Conservation (phyloP, 2,329 filamentous ascomycete genomes). For the Boeremia exigua region DNA sequence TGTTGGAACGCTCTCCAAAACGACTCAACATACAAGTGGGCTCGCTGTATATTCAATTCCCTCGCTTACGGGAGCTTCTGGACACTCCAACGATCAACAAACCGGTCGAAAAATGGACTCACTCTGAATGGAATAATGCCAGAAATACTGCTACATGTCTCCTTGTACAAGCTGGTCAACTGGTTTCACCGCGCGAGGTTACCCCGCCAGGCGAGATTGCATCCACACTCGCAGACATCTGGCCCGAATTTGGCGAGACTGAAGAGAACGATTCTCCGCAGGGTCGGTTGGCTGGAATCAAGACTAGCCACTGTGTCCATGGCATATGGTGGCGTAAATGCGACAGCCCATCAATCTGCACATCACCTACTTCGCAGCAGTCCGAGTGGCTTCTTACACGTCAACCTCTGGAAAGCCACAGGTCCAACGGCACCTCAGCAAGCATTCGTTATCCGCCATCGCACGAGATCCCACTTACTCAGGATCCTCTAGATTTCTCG, state of each 20-base stretch:
- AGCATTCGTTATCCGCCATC: conserved; percentile 17
- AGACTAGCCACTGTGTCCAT: conserved; percentile 26
- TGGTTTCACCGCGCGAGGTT: conserved; percentile 56
- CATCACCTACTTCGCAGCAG: not conserved
- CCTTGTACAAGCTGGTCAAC: conserved; percentile 56
- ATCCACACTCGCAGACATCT: conserved; percentile 50
- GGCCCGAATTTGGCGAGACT: conserved; percentile 37
- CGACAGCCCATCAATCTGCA: not conserved
- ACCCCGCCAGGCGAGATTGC: conserved; percentile 54
- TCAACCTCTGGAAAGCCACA: conserved; percentile 23
- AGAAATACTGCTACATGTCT: conserved; percentile 50
- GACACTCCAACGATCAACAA: conserved; percentile 13
- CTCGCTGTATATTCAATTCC: conserved; percentile 39
- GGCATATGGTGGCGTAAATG: conserved; percentile 36
- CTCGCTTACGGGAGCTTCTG: conserved; percentile 29
- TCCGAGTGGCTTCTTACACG: conserved; percentile 35
- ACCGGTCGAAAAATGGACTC: conserved; percentile 15
- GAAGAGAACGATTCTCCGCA: not conserved
- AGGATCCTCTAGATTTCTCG: not conserved
- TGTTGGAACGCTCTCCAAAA: conserved; percentile 59
- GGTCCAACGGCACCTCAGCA: not conserved
- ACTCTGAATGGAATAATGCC: conserved; percentile 26
- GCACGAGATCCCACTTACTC: conserved; percentile 7
- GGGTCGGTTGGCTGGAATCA: not conserved
- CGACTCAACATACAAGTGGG: conserved; percentile 52